Base-by-base conservation (phyloP, 2,329 filamentous ascomycete species). In the Cladosporium phlei region DNA sequence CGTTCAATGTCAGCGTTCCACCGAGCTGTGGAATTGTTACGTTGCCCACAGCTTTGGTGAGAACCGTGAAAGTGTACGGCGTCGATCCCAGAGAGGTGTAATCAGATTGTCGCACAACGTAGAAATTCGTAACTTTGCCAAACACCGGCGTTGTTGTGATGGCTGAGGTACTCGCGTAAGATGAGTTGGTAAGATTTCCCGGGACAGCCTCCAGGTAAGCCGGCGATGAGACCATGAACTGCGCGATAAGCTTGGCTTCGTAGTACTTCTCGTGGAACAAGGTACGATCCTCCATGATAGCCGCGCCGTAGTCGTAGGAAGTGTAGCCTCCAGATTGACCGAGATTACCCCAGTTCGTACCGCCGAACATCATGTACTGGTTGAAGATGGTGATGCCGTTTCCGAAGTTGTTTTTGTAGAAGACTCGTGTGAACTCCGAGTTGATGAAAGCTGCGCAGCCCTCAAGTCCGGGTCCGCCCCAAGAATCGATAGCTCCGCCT, bases 231-330 rank as follows among this genome's bases (percentile, higher is more conserved):
- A 83, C 83, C 45, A 87, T 64, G 63, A 91, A 91, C 54, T 87
- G 85, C 14, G 79, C 85, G 52, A 87, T 70, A 1, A 91, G 75
- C 59, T 91, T 93, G 17, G 86, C 71, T 62, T 93, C 86, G 30
- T 80, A 83, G 62, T 89, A 91, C 62, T 91, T 91, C 59, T 89
- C 85, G 2, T 85, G 76, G 20, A 74, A 68, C 3, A 91, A 69
- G 1, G 76, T 76, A 19, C 86, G 76, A 32, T 85, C 80, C 59
- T 93, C 87, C 1, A 76, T 74, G 46, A 91, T 87, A 4, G 74
- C 69, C 3, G 80, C 72, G 4, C 77, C 76, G 55, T 82, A 82
- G 55, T 83, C 78, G 56, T 82, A 82, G 2, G 72, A 76, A 0
- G 72, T 74, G 54, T 74, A 73, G 11, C 59, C 80, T 10, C 80